A percentile compares a stretch with the other conserved stretches of the same genome.
phyloP scores from a whole-genome alignment of 1,284 basidiomycete species.

The Malassezia equina region DNA sequence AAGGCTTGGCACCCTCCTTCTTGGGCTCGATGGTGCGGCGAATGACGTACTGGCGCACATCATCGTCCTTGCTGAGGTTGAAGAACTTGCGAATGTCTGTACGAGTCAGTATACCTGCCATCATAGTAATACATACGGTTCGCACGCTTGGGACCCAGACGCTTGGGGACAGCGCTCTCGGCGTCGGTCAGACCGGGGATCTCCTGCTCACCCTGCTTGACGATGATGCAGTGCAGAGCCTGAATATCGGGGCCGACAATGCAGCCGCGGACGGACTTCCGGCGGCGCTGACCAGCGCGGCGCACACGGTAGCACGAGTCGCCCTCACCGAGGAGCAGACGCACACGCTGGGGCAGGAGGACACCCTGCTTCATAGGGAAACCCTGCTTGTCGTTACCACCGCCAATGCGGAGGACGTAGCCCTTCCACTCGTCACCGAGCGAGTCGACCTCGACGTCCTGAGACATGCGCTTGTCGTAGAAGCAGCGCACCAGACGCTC shows the following conservation, averaged over 20 bases:
- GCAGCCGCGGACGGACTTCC: constrained; percentile 96
- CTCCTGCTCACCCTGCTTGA: constrained; percentile 90
- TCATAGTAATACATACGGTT: constrained; percentile 26
- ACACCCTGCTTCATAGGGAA: constrained; percentile 99
- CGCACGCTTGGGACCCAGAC: constrained; percentile 71
- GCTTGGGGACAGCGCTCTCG: constrained; percentile 73
- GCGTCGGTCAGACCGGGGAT: constrained; percentile 83
- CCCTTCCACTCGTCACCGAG: constrained; percentile 95
- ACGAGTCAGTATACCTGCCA: neutral
- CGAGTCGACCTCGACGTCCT: constrained; percentile 83
- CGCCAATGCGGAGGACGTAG: constrained; percentile 91
- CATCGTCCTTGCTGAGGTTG: constrained; percentile 95
- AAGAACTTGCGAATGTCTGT: constrained; percentile 82
- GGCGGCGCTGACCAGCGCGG: constrained; percentile 88
- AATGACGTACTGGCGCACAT: constrained; percentile 85
- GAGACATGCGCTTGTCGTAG: constrained; percentile 90
- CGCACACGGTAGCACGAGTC: constrained; percentile 95
- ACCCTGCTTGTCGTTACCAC: constrained; percentile 72
- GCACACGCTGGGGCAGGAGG: constrained; percentile 83
- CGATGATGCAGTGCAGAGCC: constrained; percentile 83
- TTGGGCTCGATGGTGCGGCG: constrained; percentile 80
- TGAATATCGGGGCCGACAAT: constrained; percentile 90
- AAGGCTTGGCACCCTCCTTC: constrained; percentile 86
- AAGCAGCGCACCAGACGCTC: constrained; percentile 83
- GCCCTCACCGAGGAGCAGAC: constrained; percentile 83